Percentiles rank a stretch among this genome's conserved stretches.
phyloP scores from a whole-genome alignment of 768 basidiomycete genomes.

The Coprinellus micaceus region DNA sequence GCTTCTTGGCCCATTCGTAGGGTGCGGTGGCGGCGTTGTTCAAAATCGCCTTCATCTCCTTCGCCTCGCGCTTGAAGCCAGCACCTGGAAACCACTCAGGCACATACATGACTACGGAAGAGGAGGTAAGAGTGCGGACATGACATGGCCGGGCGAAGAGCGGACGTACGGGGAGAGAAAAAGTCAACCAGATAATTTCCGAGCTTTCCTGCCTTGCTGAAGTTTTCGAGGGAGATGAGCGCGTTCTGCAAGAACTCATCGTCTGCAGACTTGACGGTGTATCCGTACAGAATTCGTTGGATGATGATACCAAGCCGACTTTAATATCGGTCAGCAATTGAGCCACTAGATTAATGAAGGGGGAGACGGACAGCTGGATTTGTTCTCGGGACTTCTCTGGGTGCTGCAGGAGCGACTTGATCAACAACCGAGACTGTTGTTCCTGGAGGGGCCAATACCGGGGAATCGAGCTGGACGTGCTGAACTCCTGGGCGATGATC shows the following conservation, averaged over 20 bases:
- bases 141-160: neutral
- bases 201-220: conserved; percentile 1
- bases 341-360: neutral
- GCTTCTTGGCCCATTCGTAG: conserved; percentile 54
- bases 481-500: conserved; percentile 2
- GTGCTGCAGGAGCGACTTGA: neutral
- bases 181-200: conserved; percentile 12
- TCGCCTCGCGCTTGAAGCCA: conserved; percentile 9
- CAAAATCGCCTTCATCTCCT: conserved; percentile 30
- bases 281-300: conserved; percentile 10
- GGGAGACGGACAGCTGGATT: neutral
- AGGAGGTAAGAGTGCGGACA: too few species aligned
- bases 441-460: conserved; percentile 6
- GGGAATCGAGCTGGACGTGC: conserved; percentile 1
- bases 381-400: neutral
- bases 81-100: conserved; percentile 14
- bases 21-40: conserved; percentile 52
- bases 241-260: conserved; percentile 8
- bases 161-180: neutral
- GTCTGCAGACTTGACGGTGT: conserved; percentile 6
- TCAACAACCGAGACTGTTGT: neutral
- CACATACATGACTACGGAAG: conserved; percentile 7
- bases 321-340: neutral
- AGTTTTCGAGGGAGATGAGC: neutral
- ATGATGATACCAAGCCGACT: neutral